Percentiles rank a stretch among this genome's conserved stretches.
These are phyloP conservation scores for Zangia roseola DNA, from an alignment of 768 basidiomycete species.

Conservation along the genomic window DNA sequence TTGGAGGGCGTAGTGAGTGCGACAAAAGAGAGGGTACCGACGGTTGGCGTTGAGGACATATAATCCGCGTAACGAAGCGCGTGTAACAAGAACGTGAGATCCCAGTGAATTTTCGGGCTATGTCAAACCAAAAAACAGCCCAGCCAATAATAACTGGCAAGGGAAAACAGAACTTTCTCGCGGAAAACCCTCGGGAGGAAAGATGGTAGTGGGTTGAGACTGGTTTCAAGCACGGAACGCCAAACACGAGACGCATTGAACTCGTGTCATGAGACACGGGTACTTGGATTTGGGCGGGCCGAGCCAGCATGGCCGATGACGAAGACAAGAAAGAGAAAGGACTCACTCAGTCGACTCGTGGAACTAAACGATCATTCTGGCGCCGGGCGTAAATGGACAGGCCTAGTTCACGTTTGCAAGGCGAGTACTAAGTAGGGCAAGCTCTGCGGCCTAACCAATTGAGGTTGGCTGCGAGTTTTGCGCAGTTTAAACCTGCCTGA, in stretches of 20 bases:
- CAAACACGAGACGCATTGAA: neutral
- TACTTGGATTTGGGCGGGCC: neutral
- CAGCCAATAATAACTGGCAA: slow-evolving; percentile 3
- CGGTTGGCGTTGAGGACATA: slow-evolving; percentile 23
- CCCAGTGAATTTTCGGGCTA: slow-evolving; percentile 2
- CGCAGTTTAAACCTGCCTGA: slow-evolving; percentile 4
- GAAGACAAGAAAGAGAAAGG: slow-evolving; percentile 1
- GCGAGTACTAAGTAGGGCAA: slow-evolving; percentile 15
- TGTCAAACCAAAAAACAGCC: slow-evolving; percentile 4
- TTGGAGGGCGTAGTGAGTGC: slow-evolving; percentile 8
- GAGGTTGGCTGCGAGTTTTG: slow-evolving; percentile 4
- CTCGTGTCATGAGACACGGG: neutral
- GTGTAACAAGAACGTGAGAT: slow-evolving; percentile 8
- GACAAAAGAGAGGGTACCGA: slow-evolving; percentile 11
- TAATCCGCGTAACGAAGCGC: slow-evolving; percentile 6
- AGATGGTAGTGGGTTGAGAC: slow-evolving; percentile 1
- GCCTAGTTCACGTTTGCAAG: slow-evolving; percentile 14
- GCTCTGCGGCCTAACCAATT: slow-evolving; percentile 15
- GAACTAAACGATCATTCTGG: slow-evolving; percentile 23
- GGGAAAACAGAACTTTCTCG: slow-evolving; percentile 7
- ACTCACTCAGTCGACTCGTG: slow-evolving; percentile 19
- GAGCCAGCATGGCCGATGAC: neutral
- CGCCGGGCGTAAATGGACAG: slow-evolving; percentile 17
- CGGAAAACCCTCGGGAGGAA: neutral
- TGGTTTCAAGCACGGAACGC: neutral